Conservation (phyloP, 805 yeast genomes). For the Myxozyma mucilagina region DNA sequence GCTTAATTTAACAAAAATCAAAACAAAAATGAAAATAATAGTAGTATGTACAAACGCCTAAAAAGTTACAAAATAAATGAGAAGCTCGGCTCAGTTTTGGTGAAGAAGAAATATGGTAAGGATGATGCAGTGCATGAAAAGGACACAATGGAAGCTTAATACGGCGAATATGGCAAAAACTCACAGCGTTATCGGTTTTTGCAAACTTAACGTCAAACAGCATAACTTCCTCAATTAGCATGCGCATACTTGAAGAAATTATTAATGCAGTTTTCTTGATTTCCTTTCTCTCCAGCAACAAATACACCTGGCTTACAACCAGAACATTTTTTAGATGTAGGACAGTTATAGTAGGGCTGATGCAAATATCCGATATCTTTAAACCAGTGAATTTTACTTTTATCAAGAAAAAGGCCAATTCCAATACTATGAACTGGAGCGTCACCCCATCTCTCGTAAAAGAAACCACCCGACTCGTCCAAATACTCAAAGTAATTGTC, state of each 20-base stretch:
- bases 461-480: constrained; percentile 75
- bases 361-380: constrained; percentile 80
- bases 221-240: constrained; percentile 14
- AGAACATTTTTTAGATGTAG: constrained; percentile 54
- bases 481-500: constrained; percentile 60
- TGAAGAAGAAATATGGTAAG: too few relatives aligned
- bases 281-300: constrained; percentile 51
- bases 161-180: too few relatives aligned
- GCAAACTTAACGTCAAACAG: not conserved
- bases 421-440: constrained; percentile 88
- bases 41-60: too few relatives aligned
- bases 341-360: constrained; percentile 75
- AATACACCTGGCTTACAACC: constrained; percentile 60
- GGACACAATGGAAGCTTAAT: too few relatives aligned
- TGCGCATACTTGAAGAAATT: constrained; percentile 56
- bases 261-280: constrained; percentile 73
- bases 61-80: too few relatives aligned
- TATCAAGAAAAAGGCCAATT: constrained; percentile 69
- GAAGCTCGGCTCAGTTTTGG: too few relatives aligned
- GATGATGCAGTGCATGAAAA: too few relatives aligned
- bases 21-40: too few relatives aligned
- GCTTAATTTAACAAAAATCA: too few relatives aligned
- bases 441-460: constrained; percentile 92
- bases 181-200: too few relatives aligned
- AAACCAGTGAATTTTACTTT: constrained; percentile 74